phyloP scores from a whole-genome alignment of 805 yeast genomes.

The Myxozyma nipponensis region DNA sequence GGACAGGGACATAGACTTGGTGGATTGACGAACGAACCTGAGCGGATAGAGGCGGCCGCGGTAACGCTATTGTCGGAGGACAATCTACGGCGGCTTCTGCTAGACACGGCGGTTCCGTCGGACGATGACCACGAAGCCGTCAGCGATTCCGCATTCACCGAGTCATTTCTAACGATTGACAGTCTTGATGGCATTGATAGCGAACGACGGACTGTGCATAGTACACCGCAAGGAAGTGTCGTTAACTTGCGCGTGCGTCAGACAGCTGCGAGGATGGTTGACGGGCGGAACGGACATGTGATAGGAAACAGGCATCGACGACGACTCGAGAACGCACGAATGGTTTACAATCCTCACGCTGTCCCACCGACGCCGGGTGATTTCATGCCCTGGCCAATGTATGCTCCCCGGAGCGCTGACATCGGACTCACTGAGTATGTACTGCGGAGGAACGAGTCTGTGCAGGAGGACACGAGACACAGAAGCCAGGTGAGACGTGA shows the following conservation, averaged over 20 bases:
- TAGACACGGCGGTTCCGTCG: too few species aligned
- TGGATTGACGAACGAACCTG: too few species aligned
- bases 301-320: conserved; percentile 21
- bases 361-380: conserved; percentile 23
- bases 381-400: conserved; percentile 18
- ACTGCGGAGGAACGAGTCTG: too few species aligned
- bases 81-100: conserved; percentile 22
- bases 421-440: conserved; percentile 7
- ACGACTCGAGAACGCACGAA: conserved; percentile 27
- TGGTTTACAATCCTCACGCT: conserved; percentile 27
- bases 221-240: conserved; percentile 26
- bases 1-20: too few species aligned
- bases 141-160: too few species aligned
- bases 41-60: too few species aligned
- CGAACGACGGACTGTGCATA: conserved; percentile 4
- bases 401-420: conserved; percentile 23
- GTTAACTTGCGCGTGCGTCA: conserved; percentile 18
- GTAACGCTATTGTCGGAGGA: too few species aligned
- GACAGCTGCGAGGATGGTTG: conserved; percentile 16
- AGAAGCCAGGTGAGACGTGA: too few species aligned
- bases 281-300: conserved; percentile 12
- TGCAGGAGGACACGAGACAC: too few species aligned
- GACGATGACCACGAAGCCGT: too few species aligned
- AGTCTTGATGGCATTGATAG: too few species aligned
- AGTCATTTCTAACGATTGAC: too few species aligned